Evolutionary conservation across 2,329 filamentous ascomycete species (phyloP).

Genomic region (Phialemoniopsis sp.): DNA sequence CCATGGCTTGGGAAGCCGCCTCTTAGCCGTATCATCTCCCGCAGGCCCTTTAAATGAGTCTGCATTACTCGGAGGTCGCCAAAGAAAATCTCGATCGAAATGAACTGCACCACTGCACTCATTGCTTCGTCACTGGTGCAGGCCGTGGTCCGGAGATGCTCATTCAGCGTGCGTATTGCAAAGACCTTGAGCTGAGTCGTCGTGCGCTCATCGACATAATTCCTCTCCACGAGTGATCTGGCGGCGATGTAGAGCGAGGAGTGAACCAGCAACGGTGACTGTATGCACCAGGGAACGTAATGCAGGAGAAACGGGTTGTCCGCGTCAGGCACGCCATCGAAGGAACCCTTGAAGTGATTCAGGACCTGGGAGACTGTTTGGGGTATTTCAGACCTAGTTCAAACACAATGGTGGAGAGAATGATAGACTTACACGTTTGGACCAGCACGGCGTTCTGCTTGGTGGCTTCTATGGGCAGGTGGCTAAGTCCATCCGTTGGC

Average conservation of each 20-base stretch:
- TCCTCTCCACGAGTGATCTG: slow-evolving; percentile 39
- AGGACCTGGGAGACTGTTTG: slow-evolving; percentile 36
- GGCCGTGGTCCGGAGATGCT: slow-evolving; percentile 23
- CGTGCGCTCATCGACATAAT: slow-evolving; percentile 33
- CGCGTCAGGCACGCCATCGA: slow-evolving; percentile 37
- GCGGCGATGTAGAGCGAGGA: slow-evolving; percentile 41
- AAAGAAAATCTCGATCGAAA: slow-evolving; percentile 45
- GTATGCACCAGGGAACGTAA: slow-evolving; percentile 38
- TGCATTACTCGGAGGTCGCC: slow-evolving; percentile 35
- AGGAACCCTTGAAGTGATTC: slow-evolving; percentile 40
- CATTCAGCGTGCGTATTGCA: slow-evolving; percentile 36
- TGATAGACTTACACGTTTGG: slow-evolving; percentile 10
- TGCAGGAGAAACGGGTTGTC: slow-evolving; percentile 36
- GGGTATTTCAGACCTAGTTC: background rate
- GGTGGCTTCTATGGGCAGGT: slow-evolving; percentile 11
- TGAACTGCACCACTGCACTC: slow-evolving; percentile 38
- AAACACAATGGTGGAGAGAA: background rate
- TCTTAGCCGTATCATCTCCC: slow-evolving; percentile 41
- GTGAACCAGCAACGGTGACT: slow-evolving; percentile 38
- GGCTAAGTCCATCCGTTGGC: slow-evolving; percentile 9
- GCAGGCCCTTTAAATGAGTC: slow-evolving; percentile 40
- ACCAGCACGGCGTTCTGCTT: slow-evolving; percentile 14
- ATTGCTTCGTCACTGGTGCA: slow-evolving; percentile 34
- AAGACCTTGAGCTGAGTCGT: slow-evolving; percentile 31
- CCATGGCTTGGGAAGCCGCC: slow-evolving; percentile 42